Evolutionary conservation across 2,329 filamentous ascomycete species (phyloP), one percentile per base, ranked within the genome.

Genomic region (Colletotrichum siamense): DNA sequence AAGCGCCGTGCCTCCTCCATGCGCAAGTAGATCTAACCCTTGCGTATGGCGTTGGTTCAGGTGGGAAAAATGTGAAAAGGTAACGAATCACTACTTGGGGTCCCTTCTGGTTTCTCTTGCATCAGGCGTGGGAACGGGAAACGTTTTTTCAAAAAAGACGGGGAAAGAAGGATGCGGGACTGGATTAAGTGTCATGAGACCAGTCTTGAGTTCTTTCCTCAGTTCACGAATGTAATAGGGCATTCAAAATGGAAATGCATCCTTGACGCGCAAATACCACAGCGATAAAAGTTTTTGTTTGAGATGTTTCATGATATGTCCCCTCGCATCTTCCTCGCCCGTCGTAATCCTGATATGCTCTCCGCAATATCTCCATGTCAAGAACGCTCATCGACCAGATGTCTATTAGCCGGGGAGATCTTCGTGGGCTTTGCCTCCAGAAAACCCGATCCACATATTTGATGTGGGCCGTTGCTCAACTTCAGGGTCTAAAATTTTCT

Each of bases 1-100:
- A 99, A 99, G 96, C 94, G 97, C 88, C 93, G 97, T 87, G 96
- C 96, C 84, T 98, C 95, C 88, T 98, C 96, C 85, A 95, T 98
- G 94, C 93, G 91, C 91, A 96, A 96, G 91, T 96, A 95, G 90
- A 91, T 85, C 24, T 30, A 30, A 32, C 59, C 30, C 75, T 81
- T 52, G 44, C 44, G 44, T 52, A 30, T 71, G 69, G 73, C 75
- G 71, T 69, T 66, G 69, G 80, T 80, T 63, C 59, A 63, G 32
- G n/a, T 59, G 55, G 55, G 55, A 18, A 36, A 30, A 81, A 81
- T 82, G 81, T 82, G 82, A 81, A 77, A 78, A 76, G 68, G 61
- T 69, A 75, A 78, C 77, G 70, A 77, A 65, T 66, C 59, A 63
- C 44, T 52, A 62, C 34, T 81, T 82, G 82, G 81, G 82, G 59